These are phyloP conservation scores for Seiridium cupressi DNA, from an alignment of 2,329 filamentous ascomycete genomes.

Conservation along the genomic window DNA sequence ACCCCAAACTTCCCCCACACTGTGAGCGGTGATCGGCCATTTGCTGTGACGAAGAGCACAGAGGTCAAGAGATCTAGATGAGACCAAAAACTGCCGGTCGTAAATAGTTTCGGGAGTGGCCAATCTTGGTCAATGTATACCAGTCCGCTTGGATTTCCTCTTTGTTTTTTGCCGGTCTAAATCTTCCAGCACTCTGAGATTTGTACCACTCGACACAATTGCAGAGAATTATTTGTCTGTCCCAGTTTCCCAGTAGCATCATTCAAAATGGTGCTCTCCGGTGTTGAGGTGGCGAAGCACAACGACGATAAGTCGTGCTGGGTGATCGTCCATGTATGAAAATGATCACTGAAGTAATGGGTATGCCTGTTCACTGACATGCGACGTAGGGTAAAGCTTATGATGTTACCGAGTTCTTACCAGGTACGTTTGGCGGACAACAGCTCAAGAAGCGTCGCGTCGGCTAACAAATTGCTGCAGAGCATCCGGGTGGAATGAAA, in stretches of 20 bases:
- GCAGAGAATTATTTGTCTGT: not conserved
- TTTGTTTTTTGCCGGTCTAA: not conserved
- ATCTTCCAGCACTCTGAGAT: not conserved
- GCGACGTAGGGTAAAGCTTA: constrained; percentile 67
- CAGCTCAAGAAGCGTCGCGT: not conserved
- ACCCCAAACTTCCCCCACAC: constrained; percentile 5
- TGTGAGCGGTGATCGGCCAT: not conserved
- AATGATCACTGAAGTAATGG: not conserved
- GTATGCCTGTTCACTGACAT: constrained; percentile 4
- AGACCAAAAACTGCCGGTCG: constrained; percentile 2
- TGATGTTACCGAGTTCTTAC: constrained; percentile 87
- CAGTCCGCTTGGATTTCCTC: not conserved
- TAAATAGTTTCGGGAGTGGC: constrained; percentile 1
- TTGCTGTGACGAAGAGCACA: not conserved
- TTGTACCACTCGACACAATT: not conserved
- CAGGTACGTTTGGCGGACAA: constrained; percentile 46
- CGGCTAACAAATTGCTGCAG: constrained; percentile 35
- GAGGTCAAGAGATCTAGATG: not conserved
- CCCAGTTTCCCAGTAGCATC: not conserved
- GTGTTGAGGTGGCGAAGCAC: constrained; percentile 64
- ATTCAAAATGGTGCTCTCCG: constrained; percentile 42
- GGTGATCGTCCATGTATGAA: constrained; percentile 77
- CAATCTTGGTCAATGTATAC: not conserved
- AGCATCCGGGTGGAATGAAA: constrained; percentile 85
- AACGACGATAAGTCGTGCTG: constrained; percentile 81